Conservation (phyloP, 257 asterid species). For the Petunia axillaris region DNA sequence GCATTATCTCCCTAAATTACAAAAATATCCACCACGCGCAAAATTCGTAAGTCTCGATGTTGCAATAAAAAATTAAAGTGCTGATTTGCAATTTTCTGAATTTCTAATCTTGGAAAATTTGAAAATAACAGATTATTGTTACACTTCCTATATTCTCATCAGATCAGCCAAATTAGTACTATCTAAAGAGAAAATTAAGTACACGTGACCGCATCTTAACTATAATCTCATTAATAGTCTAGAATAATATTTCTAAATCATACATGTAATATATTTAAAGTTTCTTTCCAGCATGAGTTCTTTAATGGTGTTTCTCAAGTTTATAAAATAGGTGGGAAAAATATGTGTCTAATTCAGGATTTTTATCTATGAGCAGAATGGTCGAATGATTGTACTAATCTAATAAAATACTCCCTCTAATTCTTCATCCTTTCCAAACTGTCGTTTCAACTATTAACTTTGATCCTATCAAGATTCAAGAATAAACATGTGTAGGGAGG, state of each 20-base stretch:
- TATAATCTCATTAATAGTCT: no score
- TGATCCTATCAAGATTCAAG: neutral
- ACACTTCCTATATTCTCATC: neutral
- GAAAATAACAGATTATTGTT: neutral
- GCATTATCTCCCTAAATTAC: constrained; percentile 72
- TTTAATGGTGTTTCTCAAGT: no score
- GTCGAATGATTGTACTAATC: no score
- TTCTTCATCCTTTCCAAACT: no score
- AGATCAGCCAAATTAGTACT: neutral
- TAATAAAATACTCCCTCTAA: no score
- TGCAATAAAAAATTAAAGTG: neutral
- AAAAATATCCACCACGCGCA: neutral
- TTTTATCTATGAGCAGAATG: no score
- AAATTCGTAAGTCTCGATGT: no score
- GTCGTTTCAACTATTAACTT: no score
- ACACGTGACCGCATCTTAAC: neutral
- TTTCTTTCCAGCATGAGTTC: neutral
- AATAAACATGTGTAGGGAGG: neutral
- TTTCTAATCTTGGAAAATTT: neutral
- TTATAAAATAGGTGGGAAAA: no score
- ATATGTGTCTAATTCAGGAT: no score
- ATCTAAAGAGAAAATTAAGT: neutral
- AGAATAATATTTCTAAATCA: no score
- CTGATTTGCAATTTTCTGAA: neutral
- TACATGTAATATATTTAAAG: no score